Evolutionary conservation across 257 asterid species (phyloP).

Genomic region (Gentiana macrophylla): DNA sequence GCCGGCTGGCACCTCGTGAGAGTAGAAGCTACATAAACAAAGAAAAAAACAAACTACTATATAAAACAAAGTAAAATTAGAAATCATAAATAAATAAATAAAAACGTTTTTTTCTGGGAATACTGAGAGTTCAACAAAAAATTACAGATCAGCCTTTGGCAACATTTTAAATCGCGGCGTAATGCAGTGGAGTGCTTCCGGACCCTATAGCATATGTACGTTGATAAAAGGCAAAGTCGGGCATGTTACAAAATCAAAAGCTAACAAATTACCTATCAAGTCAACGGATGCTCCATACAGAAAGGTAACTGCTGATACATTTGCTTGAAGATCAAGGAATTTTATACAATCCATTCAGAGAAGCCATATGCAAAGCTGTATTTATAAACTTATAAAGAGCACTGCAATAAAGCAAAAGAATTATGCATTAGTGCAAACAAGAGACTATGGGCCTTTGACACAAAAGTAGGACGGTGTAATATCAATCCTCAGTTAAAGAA

Average conservation of each 20-base stretch:
- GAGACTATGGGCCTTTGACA: too few species aligned
- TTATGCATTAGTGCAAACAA: not conserved
- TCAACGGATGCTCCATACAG: conserved; percentile 97
- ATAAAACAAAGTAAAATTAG: not conserved
- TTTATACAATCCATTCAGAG: conserved; percentile 93
- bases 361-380: conserved; percentile 98
- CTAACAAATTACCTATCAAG: conserved; percentile 51
- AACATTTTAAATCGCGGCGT: conserved; percentile 92
- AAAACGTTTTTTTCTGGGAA: not conserved
- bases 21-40: conserved; percentile 63
- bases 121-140: conserved; percentile 2
- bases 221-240: conserved; percentile 1
- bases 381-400: conserved; percentile 72
- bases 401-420: conserved; percentile 33
- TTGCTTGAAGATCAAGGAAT: conserved; percentile 84
- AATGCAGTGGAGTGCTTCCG: conserved; percentile 97
- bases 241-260: conserved; percentile 6
- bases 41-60: not conserved
- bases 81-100: not conserved
- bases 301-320: conserved; percentile 70
- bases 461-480: too few species aligned
- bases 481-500: too few species aligned
- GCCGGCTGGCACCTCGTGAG: conserved; percentile 83
- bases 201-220: conserved; percentile 45
- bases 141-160: conserved; percentile 53